Evolutionary conservation across 2,329 filamentous ascomycete genomes (phyloP).

Genomic region (Beauveria sp.): DNA sequence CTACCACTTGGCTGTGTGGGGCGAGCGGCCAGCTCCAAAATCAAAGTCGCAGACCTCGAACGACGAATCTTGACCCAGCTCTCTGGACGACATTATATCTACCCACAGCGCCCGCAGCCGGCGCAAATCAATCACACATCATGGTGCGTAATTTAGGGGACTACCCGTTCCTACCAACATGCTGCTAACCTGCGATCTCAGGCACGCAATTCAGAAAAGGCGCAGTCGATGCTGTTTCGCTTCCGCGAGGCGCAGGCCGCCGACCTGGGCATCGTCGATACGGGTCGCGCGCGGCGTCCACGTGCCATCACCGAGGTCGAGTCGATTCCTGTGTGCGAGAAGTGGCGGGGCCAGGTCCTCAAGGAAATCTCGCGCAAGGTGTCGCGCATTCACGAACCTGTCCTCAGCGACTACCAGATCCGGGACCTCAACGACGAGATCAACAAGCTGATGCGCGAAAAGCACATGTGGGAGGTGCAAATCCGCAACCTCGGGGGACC

Average conservation of each 20-base stretch:
- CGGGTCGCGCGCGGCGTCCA: slow-evolving; percentile 78
- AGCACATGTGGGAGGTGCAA: slow-evolving; percentile 98
- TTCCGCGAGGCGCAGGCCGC: slow-evolving; percentile 96
- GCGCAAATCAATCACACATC: neutral
- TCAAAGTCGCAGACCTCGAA: neutral
- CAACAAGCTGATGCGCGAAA: slow-evolving; percentile 98
- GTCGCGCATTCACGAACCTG: slow-evolving; percentile 84
- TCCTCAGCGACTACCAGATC: slow-evolving; percentile 93
- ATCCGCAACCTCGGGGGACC: slow-evolving; percentile 93
- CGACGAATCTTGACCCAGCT: neutral
- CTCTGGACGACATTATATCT: neutral
- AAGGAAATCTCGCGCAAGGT: slow-evolving; percentile 97
- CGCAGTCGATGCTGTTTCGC: slow-evolving; percentile 99
- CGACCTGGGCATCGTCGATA: slow-evolving; percentile 92
- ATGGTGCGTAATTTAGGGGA: neutral
- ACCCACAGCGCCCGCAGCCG: neutral
- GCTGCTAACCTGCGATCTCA: slow-evolving; percentile 26
- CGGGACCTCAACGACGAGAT: slow-evolving; percentile 98
- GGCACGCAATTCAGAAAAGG: slow-evolving; percentile 97
- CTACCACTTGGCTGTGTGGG: neutral
- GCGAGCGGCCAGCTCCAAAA: neutral
- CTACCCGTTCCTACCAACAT: neutral
- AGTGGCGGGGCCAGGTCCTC: slow-evolving; percentile 95
- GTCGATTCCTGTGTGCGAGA: slow-evolving; percentile 81
- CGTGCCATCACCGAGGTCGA: slow-evolving; percentile 84